Base-by-base conservation (phyloP, 2,329 filamentous ascomycete species). In the Botrytis byssoidea region DNA sequence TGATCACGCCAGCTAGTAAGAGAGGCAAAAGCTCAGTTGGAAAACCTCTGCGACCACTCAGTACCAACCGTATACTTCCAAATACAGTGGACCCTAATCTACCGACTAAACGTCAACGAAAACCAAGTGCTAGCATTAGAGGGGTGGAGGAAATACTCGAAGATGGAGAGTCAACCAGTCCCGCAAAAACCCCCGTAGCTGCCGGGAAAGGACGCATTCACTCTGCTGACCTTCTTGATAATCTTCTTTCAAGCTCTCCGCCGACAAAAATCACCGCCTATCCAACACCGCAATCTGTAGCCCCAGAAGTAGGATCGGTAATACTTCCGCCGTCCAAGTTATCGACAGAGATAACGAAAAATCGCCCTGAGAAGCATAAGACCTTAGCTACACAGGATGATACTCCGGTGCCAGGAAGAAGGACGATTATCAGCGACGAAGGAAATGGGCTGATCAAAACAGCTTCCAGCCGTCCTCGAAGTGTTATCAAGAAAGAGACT, bases 31-130 rank as follows among this genome's bases (percentile, higher is more conserved):
- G 59, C 22, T 57, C 32, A 44, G 67, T 44, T 40, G 71, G 40
- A 16, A 77, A 76, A 40, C 76, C 76, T 22, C 68, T 81, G 18
- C 78, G 77, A 65, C 75, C 77, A 29, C 57, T 78, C 18, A 80
- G 79, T 55, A 63, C 77, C n/a, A 81, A 81, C 35, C 74, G 74
- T 10, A 76, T 81, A 14, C 48, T 80, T 20, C 77, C 78, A 18
- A 76, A 74, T 29, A 79, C 77, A 29, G 77, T 76, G 5, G 74
- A 74, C 16, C 65, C 71, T 2, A 74, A 59, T 44, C 55, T 64
- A 20, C 37, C 72, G 1, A 77, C 77, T 40, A 79, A 75, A 72
- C 75, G 74, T 9, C 74, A 76, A 46, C 61, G 75, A 48, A 75
- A 51, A 7, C 16, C 71, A 69, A 69, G 51, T 32, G 66, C 37